These are phyloP conservation scores for Penstemon newberryi DNA, from an alignment of 257 asterid species.

Conservation along the genomic window DNA sequence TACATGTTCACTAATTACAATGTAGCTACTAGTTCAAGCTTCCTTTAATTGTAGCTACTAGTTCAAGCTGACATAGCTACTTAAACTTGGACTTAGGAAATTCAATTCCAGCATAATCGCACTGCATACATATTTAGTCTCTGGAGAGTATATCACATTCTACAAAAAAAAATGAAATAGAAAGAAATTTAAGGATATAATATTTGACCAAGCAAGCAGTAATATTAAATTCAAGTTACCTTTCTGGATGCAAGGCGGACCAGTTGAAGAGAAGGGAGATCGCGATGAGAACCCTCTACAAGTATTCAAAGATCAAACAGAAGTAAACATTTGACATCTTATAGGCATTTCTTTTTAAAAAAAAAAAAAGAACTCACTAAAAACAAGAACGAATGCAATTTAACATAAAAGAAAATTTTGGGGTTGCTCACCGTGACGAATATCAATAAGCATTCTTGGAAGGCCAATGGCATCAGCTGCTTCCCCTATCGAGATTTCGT, in stretches of 20 bases:
- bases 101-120: neutral
- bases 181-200: neutral
- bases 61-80: constrained; percentile 5
- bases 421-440: constrained; percentile 75
- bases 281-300: constrained; percentile 96
- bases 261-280: constrained; percentile 80
- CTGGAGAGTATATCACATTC: neutral
- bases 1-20: neutral
- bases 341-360: neutral
- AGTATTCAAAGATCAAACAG: constrained; percentile 23
- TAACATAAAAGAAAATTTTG: constrained; percentile 16
- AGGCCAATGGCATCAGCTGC: constrained; percentile 79
- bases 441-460: constrained; percentile 88
- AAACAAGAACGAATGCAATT: neutral
- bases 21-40: neutral
- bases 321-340: neutral
- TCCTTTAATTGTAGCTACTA: neutral
- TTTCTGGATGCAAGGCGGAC: constrained; percentile 75
- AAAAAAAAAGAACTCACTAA: neutral
- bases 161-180: neutral
- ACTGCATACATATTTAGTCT: neutral
- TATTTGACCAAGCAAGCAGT: constrained; percentile 7
- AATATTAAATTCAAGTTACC: constrained; percentile 43
- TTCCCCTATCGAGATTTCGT: constrained; percentile 72
- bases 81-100: constrained; percentile 1